Conservation (phyloP, 352 stramenopile species). For the Plasmopara muralis region DNA sequence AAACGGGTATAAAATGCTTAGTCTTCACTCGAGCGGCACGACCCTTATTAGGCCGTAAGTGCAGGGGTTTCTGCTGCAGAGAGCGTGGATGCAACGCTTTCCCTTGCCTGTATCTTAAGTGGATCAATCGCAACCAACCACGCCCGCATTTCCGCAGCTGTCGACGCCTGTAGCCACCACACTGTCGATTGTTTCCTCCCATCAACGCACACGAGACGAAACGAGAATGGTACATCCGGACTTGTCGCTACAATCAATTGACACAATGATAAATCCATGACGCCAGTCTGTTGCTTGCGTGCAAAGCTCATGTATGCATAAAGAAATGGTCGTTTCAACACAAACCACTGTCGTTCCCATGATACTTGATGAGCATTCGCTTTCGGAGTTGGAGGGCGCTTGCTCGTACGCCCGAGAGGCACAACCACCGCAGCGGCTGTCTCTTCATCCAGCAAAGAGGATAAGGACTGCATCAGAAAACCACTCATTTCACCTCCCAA, state of each 20-base stretch:
- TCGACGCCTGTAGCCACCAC: slow-evolving; percentile 75
- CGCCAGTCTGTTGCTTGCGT: slow-evolving; percentile 52
- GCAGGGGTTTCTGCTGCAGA: slow-evolving; percentile 17
- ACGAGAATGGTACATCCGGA: slow-evolving; percentile 48
- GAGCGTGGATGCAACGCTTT: slow-evolving; percentile 14
- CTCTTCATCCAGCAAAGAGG: slow-evolving; percentile 41
- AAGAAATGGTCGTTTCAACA: slow-evolving; percentile 71
- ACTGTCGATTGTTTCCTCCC: slow-evolving; percentile 50
- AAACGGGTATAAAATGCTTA: not conserved
- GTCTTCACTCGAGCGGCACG: not conserved
- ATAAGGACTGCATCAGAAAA: slow-evolving; percentile 65
- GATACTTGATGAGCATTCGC: slow-evolving; percentile 4
- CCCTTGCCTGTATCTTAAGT: slow-evolving; percentile 47
- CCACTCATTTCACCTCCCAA: slow-evolving; percentile 53
- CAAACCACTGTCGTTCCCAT: slow-evolving; percentile 77
- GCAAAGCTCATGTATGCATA: slow-evolving; percentile 71
- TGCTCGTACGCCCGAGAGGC: slow-evolving; percentile 11
- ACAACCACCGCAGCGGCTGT: slow-evolving; percentile 29
- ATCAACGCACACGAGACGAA: slow-evolving; percentile 54
- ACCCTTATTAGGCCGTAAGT: slow-evolving; percentile 21
- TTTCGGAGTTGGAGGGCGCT: slow-evolving; percentile 13
- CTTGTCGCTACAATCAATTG: slow-evolving; percentile 42
- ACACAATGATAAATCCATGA: slow-evolving; percentile 65
- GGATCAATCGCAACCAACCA: slow-evolving; percentile 70
- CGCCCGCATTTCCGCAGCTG: slow-evolving; percentile 47